These are phyloP conservation scores for Aethionema arabicum DNA, from an alignment of 345 rosid genomes.

Conservation along the genomic window DNA sequence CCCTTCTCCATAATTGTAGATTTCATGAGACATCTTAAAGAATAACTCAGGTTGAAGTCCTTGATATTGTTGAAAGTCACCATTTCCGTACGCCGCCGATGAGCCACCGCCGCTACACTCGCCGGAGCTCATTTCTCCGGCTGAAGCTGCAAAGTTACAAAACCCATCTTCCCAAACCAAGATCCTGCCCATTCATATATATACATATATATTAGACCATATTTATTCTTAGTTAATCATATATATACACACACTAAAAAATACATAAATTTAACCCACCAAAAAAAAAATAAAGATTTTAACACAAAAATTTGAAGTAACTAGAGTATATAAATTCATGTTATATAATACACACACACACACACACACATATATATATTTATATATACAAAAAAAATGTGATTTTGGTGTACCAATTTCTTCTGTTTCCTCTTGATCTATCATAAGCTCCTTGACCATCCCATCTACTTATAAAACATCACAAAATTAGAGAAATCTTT, in stretches of 20 bases:
- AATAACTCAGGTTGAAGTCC: slow-evolving; percentile 94
- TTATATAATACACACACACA: not conserved
- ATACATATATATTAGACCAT: not conserved
- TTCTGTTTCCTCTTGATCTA: slow-evolving; percentile 94
- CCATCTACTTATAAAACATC: slow-evolving; percentile 56
- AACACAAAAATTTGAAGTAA: too few relatives aligned
- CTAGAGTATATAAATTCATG: too few relatives aligned
- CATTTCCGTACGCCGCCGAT: slow-evolving; percentile 53
- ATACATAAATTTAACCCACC: not conserved
- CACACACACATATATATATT: not conserved
- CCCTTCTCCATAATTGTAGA: slow-evolving; percentile 99
- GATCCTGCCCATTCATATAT: slow-evolving; percentile 54
- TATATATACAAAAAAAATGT: not conserved
- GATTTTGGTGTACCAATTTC: slow-evolving; percentile 70
- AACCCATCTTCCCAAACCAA: slow-evolving; percentile 99
- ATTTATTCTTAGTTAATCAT: not conserved
- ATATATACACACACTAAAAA: not conserved
- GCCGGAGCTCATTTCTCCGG: slow-evolving; percentile 51
- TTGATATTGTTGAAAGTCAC: slow-evolving; percentile 75
- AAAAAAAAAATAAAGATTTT: too few relatives aligned
- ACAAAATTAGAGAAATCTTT: not conserved
- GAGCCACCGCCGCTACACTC: slow-evolving; percentile 46
- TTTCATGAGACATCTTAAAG: slow-evolving; percentile 99
- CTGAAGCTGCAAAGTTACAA: slow-evolving; percentile 90
- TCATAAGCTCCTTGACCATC: slow-evolving; percentile 94